phyloP scores from a whole-genome alignment of 441 rosid genomes.

The Hura crepitans region DNA sequence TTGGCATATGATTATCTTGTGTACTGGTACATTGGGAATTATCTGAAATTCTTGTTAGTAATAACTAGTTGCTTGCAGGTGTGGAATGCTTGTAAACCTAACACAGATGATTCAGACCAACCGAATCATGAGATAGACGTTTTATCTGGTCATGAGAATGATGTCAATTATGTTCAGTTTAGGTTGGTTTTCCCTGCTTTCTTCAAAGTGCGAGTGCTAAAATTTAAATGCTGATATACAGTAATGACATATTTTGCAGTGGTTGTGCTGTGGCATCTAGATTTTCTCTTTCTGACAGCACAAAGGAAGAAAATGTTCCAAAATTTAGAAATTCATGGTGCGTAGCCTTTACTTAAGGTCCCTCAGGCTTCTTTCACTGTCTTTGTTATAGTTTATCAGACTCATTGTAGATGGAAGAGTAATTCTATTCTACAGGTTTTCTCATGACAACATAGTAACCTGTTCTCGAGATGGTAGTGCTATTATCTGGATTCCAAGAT shows the following conservation, averaged over 20 bases:
- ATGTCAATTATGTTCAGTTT: constrained; percentile 97
- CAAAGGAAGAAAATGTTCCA: constrained; percentile 80
- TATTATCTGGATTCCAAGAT: constrained; percentile 94
- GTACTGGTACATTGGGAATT: neutral
- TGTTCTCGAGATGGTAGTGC: constrained; percentile 99
- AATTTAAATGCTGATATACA: constrained; percentile 3
- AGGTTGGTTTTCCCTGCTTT: constrained; percentile 49
- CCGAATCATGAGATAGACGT: constrained; percentile 94
- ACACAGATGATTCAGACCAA: constrained; percentile 58
- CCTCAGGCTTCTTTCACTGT: constrained; percentile 15
- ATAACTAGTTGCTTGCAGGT: constrained; percentile 52
- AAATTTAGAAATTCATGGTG: constrained; percentile 91
- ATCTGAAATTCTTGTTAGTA: constrained; percentile 17
- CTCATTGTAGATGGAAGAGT: neutral
- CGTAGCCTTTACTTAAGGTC: constrained; percentile 21
- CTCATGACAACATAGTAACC: constrained; percentile 92
- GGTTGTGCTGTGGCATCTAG: constrained; percentile 88
- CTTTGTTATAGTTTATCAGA: constrained; percentile 8
- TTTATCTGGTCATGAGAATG: constrained; percentile 95
- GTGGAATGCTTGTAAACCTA: constrained; percentile 81
- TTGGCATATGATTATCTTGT: neutral
- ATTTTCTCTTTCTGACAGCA: constrained; percentile 57
- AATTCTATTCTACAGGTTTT: constrained; percentile 57
- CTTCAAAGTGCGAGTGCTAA: neutral
- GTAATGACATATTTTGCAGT: constrained; percentile 51